These are phyloP conservation scores for Circinella minor DNA, from an alignment of 371 early-diverging fungal genomes.

Conservation along the genomic window DNA sequence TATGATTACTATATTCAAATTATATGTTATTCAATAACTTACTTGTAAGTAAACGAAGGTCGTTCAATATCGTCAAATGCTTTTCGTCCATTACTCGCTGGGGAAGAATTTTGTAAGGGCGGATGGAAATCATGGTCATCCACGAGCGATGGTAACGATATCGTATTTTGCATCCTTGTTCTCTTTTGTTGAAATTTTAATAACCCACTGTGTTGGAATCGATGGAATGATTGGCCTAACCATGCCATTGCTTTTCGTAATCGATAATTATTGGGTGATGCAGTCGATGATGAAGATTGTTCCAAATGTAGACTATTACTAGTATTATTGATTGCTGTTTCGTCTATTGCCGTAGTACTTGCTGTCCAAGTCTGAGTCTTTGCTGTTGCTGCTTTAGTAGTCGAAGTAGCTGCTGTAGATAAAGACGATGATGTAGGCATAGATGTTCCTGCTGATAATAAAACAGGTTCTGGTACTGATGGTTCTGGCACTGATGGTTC, in stretches of 20 bases:
- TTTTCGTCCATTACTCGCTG: background rate
- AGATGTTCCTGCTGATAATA: background rate
- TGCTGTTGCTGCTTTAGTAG: no score
- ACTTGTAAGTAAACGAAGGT: background rate
- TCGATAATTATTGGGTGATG: background rate
- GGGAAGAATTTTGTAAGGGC: background rate
- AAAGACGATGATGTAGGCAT: background rate
- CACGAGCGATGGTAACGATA: constrained; percentile 7
- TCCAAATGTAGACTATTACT: no score
- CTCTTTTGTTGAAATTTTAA: background rate
- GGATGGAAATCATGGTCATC: no score
- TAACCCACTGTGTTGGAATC: background rate
- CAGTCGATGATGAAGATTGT: background rate
- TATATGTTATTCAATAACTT: background rate
- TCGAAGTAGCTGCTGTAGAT: background rate
- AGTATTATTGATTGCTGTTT: no score
- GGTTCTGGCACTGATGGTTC: background rate
- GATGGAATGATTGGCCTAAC: constrained; percentile 8
- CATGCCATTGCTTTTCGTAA: constrained; percentile 17
- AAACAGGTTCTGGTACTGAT: background rate
- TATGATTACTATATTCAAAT: background rate
- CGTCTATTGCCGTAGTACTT: no score
- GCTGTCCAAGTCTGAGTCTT: no score
- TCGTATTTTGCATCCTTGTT: background rate
- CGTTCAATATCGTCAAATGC: constrained; percentile 2